Conservation (phyloP, 441 rosid genomes). For the Eruca vesicaria region DNA sequence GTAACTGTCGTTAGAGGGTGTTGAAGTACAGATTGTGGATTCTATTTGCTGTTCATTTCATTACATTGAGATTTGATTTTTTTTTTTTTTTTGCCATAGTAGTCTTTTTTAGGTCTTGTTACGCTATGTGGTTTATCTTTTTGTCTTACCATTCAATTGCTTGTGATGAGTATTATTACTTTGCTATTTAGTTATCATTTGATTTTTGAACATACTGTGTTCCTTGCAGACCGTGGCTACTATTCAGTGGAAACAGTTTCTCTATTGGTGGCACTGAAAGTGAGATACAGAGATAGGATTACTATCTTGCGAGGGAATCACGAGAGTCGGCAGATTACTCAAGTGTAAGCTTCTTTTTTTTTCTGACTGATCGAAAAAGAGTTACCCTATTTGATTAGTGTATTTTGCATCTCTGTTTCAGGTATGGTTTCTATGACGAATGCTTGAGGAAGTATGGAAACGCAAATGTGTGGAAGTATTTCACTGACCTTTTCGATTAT, state of each 20-base stretch:
- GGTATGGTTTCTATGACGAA: conserved; percentile 98
- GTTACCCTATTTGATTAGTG: background rate
- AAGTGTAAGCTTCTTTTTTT: conserved; percentile 67
- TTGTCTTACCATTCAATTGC: background rate
- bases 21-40: background rate
- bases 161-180: background rate
- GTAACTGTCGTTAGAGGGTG: background rate
- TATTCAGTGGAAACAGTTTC: conserved; percentile 98
- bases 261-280: conserved; percentile 93
- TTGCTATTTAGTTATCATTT: background rate
- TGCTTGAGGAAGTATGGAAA: conserved; percentile 97
- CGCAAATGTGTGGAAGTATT: conserved; percentile 98
- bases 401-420: conserved; percentile 40
- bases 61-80: background rate
- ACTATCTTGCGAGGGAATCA: conserved; percentile 95
- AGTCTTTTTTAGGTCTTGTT: background rate
- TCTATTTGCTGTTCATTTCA: background rate
- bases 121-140: background rate
- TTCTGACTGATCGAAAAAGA: background rate
- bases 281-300: conserved; percentile 92
- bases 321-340: conserved; percentile 98
- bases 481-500: conserved; percentile 95
- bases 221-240: conserved; percentile 87
- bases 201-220: background rate
- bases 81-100: too few relatives aligned